Percentiles rank a stretch among this genome's conserved stretches.
phyloP scores from a whole-genome alignment of 2,329 filamentous ascomycete genomes.

The Metarhizium humberi region DNA sequence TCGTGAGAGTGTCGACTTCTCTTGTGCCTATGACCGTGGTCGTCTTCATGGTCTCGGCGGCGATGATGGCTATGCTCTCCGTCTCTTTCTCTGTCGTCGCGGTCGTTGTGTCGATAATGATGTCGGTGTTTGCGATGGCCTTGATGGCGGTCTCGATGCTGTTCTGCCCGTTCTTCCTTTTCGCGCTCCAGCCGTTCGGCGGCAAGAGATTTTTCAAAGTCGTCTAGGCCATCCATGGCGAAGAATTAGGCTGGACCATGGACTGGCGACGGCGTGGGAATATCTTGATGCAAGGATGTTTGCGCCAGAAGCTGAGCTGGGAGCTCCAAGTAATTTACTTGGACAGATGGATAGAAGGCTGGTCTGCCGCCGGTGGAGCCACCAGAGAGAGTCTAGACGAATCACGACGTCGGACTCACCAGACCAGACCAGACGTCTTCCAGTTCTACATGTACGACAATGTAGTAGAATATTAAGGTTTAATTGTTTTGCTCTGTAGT shows the following conservation, averaged over 20 bases:
- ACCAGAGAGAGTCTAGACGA: no score
- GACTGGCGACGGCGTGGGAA: neutral
- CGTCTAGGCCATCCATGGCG: slow-evolving; percentile 46
- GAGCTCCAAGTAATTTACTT: no score
- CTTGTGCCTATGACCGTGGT: slow-evolving; percentile 52
- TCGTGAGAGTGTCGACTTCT: slow-evolving; percentile 44
- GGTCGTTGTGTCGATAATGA: slow-evolving; percentile 36
- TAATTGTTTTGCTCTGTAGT: no score
- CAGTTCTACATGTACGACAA: no score
- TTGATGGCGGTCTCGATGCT: slow-evolving; percentile 34
- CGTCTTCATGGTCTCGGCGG: slow-evolving; percentile 25
- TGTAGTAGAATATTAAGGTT: no score
- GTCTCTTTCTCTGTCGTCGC: slow-evolving; percentile 21
- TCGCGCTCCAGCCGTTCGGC: slow-evolving; percentile 50
- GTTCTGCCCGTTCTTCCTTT: slow-evolving; percentile 33
- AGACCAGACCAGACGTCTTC: no score
- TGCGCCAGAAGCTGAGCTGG: no score
- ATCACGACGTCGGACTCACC: no score
- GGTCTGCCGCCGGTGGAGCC: no score
- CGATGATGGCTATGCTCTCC: slow-evolving; percentile 21
- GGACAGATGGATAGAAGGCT: no score
- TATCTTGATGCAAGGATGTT: no score
- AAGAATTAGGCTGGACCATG: neutral
- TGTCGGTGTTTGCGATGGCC: slow-evolving; percentile 37
- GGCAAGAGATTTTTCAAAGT: slow-evolving; percentile 71